These are phyloP conservation scores for Alternaria brassicae DNA, from an alignment of 2,329 filamentous ascomycete genomes.

Conservation along the genomic window DNA sequence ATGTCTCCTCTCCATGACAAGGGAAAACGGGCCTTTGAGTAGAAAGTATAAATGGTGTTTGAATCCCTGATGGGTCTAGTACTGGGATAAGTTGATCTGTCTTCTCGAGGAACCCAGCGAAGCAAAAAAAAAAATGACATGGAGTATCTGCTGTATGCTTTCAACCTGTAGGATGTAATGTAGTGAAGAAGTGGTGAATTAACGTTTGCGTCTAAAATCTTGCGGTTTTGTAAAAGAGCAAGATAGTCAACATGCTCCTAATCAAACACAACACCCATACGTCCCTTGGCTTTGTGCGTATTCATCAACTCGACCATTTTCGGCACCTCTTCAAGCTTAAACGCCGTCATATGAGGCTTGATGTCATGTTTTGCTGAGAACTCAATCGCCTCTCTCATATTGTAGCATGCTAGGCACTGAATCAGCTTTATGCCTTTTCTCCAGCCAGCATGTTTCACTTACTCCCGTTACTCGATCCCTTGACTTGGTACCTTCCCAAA, in stretches of 20 bases:
- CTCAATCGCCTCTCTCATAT: slow-evolving; percentile 44
- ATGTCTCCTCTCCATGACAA: too few species aligned
- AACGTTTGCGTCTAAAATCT: too few species aligned
- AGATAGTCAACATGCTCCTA: neutral
- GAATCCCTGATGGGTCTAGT: too few species aligned
- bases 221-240: too few species aligned
- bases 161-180: too few species aligned
- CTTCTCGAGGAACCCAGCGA: too few species aligned
- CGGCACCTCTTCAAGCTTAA: slow-evolving; percentile 42
- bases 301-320: slow-evolving; percentile 48
- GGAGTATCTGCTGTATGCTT: too few species aligned
- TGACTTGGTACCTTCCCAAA: slow-evolving; percentile 34
- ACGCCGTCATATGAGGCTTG: slow-evolving; percentile 38
- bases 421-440: slow-evolving; percentile 39
- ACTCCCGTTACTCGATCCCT: slow-evolving; percentile 46
- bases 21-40: too few species aligned
- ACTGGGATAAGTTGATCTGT: too few species aligned
- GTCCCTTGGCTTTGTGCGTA: slow-evolving; percentile 37
- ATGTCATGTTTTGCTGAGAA: slow-evolving; percentile 46
- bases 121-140: too few species aligned
- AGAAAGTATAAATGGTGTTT: too few species aligned
- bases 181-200: too few species aligned
- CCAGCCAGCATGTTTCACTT: slow-evolving; percentile 14
- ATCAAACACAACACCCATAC: slow-evolving; percentile 44
- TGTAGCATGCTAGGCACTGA: slow-evolving; percentile 50